Evolutionary conservation across 2,329 filamentous ascomycete species (phyloP).

Genomic region (Chaetomium sp.): DNA sequence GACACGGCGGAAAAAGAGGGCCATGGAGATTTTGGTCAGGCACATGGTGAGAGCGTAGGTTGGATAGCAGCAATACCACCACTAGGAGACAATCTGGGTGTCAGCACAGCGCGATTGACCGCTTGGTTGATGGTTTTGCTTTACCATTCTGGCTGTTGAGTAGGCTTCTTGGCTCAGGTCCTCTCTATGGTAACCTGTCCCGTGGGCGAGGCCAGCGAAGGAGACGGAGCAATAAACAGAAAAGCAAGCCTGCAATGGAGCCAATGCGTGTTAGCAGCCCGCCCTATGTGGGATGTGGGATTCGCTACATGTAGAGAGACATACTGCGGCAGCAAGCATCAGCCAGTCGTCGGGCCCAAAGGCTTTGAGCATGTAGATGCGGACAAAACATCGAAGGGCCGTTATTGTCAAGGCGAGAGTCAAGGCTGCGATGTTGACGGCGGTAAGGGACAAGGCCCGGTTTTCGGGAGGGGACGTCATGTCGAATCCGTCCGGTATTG

Average conservation of each 20-base stretch:
- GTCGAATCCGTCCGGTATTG: background rate
- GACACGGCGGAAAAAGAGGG: slow-evolving; percentile 47
- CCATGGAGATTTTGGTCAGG: slow-evolving; percentile 47
- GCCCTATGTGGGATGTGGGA: too few species aligned
- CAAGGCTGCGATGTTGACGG: slow-evolving; percentile 39
- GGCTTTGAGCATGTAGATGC: slow-evolving; percentile 41
- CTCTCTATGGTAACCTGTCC: slow-evolving; percentile 44
- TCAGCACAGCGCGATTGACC: background rate
- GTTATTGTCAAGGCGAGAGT: slow-evolving; percentile 30
- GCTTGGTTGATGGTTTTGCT: background rate
- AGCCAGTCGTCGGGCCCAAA: slow-evolving; percentile 47
- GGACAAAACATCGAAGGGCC: slow-evolving; percentile 42
- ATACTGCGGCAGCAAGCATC: slow-evolving; percentile 42
- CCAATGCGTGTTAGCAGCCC: background rate
- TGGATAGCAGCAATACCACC: slow-evolving; percentile 33
- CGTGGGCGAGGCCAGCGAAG: slow-evolving; percentile 43
- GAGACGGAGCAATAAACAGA: slow-evolving; percentile 42
- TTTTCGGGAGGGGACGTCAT: slow-evolving; percentile 8
- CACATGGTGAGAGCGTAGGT: slow-evolving; percentile 34
- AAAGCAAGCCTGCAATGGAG: slow-evolving; percentile 33
- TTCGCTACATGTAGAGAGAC: background rate
- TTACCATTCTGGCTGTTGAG: slow-evolving; percentile 42
- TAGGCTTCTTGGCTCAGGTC: slow-evolving; percentile 39
- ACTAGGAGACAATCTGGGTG: slow-evolving; percentile 19
- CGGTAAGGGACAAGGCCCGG: slow-evolving; percentile 33